A percentile compares a stretch with the other conserved stretches of the same genome.
Evolutionary conservation across 805 yeast species (phyloP).

Genomic region (Grigorovia jiainica): DNA sequence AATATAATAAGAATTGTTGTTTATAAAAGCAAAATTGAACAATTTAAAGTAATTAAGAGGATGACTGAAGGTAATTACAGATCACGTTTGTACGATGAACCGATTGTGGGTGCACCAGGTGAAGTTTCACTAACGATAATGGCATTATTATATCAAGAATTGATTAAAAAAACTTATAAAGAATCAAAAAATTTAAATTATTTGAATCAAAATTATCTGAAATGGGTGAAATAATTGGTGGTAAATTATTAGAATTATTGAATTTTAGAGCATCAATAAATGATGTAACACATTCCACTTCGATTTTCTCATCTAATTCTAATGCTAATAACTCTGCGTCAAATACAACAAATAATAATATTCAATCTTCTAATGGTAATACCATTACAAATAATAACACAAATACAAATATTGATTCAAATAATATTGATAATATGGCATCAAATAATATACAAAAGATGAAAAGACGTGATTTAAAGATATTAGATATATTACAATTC

Average conservation of each 20-base stretch:
- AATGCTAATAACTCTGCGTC: neutral
- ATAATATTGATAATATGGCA: conserved; percentile 4
- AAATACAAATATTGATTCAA: conserved; percentile 5
- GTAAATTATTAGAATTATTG: conserved; percentile 53
- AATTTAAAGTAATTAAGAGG: no score
- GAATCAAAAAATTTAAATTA: conserved; percentile 58
- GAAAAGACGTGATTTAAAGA: conserved; percentile 46
- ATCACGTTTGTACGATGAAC: neutral
- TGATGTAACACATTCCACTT: conserved; percentile 8
- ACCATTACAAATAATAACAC: neutral
- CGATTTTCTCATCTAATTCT: neutral
- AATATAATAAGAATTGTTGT: no score
- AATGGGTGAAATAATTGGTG: conserved; percentile 73
- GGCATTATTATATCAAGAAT: conserved; percentile 63
- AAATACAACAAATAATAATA: neutral
- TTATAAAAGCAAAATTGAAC: no score
- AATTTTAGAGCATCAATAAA: conserved; percentile 23
- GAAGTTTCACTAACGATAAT: conserved; percentile 63
- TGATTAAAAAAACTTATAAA: conserved; percentile 52
- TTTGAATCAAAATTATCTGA: conserved; percentile 51
- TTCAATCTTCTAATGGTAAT: neutral
- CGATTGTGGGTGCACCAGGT: conserved; percentile 5
- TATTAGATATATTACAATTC: conserved; percentile 62
- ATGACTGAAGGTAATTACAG: neutral
- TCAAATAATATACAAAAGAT: conserved; percentile 11